Conservation (phyloP, 371 early-diverging fungal species). For the Batkoa obscura region DNA sequence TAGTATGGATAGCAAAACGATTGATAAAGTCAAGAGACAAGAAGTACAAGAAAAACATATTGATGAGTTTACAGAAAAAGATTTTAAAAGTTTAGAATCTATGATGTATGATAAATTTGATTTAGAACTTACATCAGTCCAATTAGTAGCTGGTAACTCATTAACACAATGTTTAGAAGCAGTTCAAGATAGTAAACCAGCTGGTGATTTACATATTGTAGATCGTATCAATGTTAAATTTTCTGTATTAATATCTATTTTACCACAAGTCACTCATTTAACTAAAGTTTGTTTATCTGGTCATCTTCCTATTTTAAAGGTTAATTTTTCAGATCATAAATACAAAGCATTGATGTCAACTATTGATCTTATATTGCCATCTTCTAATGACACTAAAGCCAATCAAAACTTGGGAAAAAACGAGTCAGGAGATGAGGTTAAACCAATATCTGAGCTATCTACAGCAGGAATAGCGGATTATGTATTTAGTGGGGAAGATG, state of each 20-base stretch:
- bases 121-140: constrained; percentile 59
- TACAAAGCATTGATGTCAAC: constrained; percentile 79
- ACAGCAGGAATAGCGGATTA: neutral
- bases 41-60: constrained; percentile 46
- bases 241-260: constrained; percentile 61
- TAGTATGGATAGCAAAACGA: constrained; percentile 61
- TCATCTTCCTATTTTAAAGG: constrained; percentile 61
- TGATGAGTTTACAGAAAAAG: constrained; percentile 31
- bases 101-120: constrained; percentile 84
- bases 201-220: constrained; percentile 51
- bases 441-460: neutral
- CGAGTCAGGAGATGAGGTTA: neutral
- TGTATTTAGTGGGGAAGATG: neutral
- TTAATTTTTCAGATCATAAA: constrained; percentile 86
- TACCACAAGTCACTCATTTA: constrained; percentile 54
- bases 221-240: constrained; percentile 76
- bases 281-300: constrained; percentile 63
- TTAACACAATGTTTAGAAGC: constrained; percentile 51
- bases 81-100: constrained; percentile 45
- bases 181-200: constrained; percentile 23
- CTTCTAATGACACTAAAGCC: constrained; percentile 14
- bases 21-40: constrained; percentile 40
- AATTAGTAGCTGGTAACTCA: constrained; percentile 61
- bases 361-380: constrained; percentile 31
- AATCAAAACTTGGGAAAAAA: neutral